Conservation (phyloP, 306 rosid genomes). For the Hippophae tibetana region DNA sequence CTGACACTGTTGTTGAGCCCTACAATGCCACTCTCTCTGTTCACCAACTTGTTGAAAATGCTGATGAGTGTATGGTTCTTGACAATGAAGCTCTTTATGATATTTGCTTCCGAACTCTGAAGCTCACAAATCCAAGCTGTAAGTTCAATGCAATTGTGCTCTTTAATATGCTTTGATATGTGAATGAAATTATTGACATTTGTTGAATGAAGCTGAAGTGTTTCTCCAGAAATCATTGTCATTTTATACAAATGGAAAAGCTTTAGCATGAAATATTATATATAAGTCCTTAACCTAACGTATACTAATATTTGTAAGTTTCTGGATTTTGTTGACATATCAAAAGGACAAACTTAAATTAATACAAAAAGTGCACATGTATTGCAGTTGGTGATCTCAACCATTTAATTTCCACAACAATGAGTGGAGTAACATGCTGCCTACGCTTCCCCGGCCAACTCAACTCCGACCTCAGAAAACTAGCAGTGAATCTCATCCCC, state of each 20-base stretch:
- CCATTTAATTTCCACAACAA: slow-evolving; percentile 86
- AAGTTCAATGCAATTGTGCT: slow-evolving; percentile 19
- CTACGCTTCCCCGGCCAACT: slow-evolving; percentile 87
- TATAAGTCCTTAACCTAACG: too few relatives aligned
- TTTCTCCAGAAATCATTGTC: too few relatives aligned
- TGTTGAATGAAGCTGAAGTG: too few relatives aligned
- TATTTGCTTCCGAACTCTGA: slow-evolving; percentile 83
- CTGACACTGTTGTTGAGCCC: slow-evolving; percentile 92
- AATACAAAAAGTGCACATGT: background rate
- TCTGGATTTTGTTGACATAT: background rate
- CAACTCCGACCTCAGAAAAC: slow-evolving; percentile 78
- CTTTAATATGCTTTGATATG: background rate
- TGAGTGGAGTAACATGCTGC: slow-evolving; percentile 94
- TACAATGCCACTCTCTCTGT: slow-evolving; percentile 87
- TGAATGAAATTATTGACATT: too few relatives aligned
- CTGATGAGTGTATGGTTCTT: slow-evolving; percentile 85
- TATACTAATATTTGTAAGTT: too few relatives aligned
- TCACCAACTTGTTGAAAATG: slow-evolving; percentile 80
- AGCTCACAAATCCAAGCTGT: slow-evolving; percentile 91
- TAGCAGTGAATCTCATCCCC: slow-evolving; percentile 70
- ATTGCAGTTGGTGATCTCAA: slow-evolving; percentile 76
- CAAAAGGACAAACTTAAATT: too few relatives aligned
- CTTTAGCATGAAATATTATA: too few relatives aligned
- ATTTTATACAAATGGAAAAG: too few relatives aligned
- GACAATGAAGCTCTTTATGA: slow-evolving; percentile 90